Percentiles rank a stretch among this genome's conserved stretches.
Evolutionary conservation across 192 early-diverging fungal genomes (phyloP).

Genomic region (Helicostylum pulchrum): DNA sequence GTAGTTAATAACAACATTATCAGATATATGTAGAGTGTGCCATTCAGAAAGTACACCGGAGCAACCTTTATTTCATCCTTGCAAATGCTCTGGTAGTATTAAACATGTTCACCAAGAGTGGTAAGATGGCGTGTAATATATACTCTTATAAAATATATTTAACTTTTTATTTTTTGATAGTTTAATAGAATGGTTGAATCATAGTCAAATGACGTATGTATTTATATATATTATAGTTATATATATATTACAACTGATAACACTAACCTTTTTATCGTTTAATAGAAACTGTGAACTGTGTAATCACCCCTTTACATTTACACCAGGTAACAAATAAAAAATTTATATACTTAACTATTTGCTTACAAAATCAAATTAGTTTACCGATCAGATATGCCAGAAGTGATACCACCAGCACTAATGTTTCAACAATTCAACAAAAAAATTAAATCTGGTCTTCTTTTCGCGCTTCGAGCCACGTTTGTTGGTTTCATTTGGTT

Average conservation of each 20-base stretch:
- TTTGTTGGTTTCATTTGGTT: slow-evolving; percentile 77
- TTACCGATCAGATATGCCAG: slow-evolving; percentile 75
- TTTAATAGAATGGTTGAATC: slow-evolving; percentile 81
- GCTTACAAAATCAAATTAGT: slow-evolving; percentile 28
- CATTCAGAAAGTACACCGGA: slow-evolving; percentile 71
- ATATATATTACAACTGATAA: background rate
- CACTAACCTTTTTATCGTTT: background rate
- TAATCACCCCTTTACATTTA: slow-evolving; percentile 80
- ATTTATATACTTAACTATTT: background rate
- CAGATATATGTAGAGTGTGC: slow-evolving; percentile 82
- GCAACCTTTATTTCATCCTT: slow-evolving; percentile 90
- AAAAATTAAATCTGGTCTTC: slow-evolving; percentile 35
- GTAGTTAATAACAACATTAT: background rate
- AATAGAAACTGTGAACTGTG: slow-evolving; percentile 87
- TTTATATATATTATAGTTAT: background rate
- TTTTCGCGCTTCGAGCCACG: slow-evolving; percentile 49
- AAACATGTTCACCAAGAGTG: slow-evolving; percentile 91
- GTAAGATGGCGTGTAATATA: slow-evolving; percentile 28
- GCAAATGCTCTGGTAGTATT: slow-evolving; percentile 96
- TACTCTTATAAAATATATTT: background rate
- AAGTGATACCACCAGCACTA: slow-evolving; percentile 56
- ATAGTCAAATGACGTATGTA: slow-evolving; percentile 39
- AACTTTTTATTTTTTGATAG: slow-evolving; percentile 27
- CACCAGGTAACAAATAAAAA: slow-evolving; percentile 48
- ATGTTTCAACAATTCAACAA: slow-evolving; percentile 56